Evolutionary conservation across 495 filamentous ascomycete genomes (phyloP).

Genomic region (Umbilicaria muhlenbergii): DNA sequence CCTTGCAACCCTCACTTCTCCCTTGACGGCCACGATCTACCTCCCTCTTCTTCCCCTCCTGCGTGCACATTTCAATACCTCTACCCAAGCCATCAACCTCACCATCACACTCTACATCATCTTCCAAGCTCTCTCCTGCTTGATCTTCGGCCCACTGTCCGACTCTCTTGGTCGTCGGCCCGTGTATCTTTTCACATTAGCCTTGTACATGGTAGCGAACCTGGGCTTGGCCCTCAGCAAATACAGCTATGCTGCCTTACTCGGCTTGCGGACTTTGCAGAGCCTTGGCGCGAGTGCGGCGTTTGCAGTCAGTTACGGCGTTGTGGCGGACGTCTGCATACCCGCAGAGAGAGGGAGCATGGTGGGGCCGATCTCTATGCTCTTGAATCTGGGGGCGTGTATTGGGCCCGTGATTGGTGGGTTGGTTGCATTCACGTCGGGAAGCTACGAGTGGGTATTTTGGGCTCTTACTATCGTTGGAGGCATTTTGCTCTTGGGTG

Average conservation of each 20-base stretch:
- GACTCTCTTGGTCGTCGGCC: slow-evolving; percentile 23
- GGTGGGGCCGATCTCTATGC: slow-evolving; percentile 14
- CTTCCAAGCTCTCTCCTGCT: slow-evolving; percentile 21
- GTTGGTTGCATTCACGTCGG: slow-evolving; percentile 5
- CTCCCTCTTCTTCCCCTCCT: slow-evolving; percentile 17
- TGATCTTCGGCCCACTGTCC: slow-evolving; percentile 23
- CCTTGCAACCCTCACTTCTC: slow-evolving; percentile 11
- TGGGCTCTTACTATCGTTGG: slow-evolving; percentile 9
- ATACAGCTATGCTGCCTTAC: slow-evolving; percentile 17
- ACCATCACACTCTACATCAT: slow-evolving; percentile 20
- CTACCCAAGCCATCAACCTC: slow-evolving; percentile 19
- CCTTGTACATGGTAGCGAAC: slow-evolving; percentile 19
- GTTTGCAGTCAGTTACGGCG: slow-evolving; percentile 16
- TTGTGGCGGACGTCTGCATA: slow-evolving; percentile 20
- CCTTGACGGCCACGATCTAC: slow-evolving; percentile 21
- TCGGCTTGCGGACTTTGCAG: slow-evolving; percentile 23
- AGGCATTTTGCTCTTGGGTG: slow-evolving; percentile 21
- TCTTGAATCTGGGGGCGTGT: slow-evolving; percentile 8
- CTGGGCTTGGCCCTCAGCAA: slow-evolving; percentile 20
- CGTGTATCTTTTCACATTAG: slow-evolving; percentile 18
- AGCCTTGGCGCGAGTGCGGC: slow-evolving; percentile 20
- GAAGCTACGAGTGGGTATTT: slow-evolving; percentile 9
- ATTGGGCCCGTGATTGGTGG: slow-evolving; percentile 11
- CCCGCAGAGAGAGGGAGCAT: slow-evolving; percentile 21
- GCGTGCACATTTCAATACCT: slow-evolving; percentile 9